phyloP scores from a whole-genome alignment of 495 filamentous ascomycete genomes.

The Neurospora sp. region DNA sequence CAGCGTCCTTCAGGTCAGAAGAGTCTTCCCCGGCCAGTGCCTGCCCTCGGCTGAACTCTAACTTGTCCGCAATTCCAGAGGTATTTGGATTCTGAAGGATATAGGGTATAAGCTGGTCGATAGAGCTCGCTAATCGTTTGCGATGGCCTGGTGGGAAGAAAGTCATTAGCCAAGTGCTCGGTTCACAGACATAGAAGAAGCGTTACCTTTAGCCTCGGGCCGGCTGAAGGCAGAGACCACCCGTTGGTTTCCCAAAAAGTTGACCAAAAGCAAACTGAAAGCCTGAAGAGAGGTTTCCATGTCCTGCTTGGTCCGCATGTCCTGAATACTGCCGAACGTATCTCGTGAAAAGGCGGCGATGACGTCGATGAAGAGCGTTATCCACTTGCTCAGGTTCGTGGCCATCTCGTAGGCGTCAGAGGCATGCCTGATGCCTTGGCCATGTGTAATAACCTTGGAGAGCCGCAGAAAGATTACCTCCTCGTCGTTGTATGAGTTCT shows the following conservation, averaged over 20 bases:
- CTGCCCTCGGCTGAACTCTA: conserved; percentile 44
- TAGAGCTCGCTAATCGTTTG: conserved; percentile 34
- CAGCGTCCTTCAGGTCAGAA: conserved; percentile 31
- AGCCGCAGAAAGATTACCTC: conserved; percentile 44
- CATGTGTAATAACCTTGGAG: conserved; percentile 33
- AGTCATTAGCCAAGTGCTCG: conserved; percentile 5
- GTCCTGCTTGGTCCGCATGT: conserved; percentile 31
- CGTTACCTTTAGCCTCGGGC: conserved; percentile 34
- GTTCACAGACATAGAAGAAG: conserved; percentile 4
- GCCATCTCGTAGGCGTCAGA: conserved; percentile 28
- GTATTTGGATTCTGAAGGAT: conserved; percentile 33
- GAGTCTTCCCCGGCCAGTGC: conserved; percentile 38
- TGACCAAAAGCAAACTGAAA: conserved; percentile 41
- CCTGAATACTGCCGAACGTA: conserved; percentile 26
- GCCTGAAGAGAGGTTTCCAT: conserved; percentile 43
- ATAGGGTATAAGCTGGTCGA: conserved; percentile 44
- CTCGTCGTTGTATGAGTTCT: conserved; percentile 36
- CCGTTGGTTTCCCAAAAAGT: conserved; percentile 39
- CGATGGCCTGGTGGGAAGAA: conserved; percentile 24
- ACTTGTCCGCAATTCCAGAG: conserved; percentile 36
- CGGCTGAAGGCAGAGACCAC: conserved; percentile 36
- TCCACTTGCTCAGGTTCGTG: conserved; percentile 30
- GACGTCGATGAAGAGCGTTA: conserved; percentile 33
- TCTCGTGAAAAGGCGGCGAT: conserved; percentile 32
- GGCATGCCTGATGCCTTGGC: conserved; percentile 22